A percentile compares a stretch with the other conserved stretches of the same genome.
These are phyloP conservation scores for Globisporangium recalcitrans DNA, from an alignment of 352 stramenopile genomes.

Conservation along the genomic window DNA sequence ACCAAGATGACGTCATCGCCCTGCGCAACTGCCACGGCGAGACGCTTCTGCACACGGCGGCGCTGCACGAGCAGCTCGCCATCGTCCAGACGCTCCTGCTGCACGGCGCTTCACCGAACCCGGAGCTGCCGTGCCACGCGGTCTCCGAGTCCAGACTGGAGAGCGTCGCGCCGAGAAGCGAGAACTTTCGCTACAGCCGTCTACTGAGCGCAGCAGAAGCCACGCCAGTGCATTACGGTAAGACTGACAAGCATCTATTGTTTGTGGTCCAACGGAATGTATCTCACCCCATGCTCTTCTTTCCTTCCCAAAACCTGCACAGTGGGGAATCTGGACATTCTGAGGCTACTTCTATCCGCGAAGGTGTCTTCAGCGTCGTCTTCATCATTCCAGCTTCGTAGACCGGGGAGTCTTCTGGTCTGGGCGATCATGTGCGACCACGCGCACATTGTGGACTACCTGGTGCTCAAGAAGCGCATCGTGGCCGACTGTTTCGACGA, in stretches of 20 bases:
- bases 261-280: too few species aligned
- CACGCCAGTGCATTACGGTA: slow-evolving; percentile 63
- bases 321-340: slow-evolving; percentile 45
- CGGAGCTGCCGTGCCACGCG: slow-evolving; percentile 23
- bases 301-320: slow-evolving; percentile 26
- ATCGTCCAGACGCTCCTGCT: slow-evolving; percentile 50
- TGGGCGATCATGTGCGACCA: slow-evolving; percentile 55
- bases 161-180: slow-evolving; percentile 41
- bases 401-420: slow-evolving; percentile 50
- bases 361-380: slow-evolving; percentile 3
- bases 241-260: too few species aligned
- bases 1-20: background rate
- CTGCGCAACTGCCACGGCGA: slow-evolving; percentile 48
- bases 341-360: slow-evolving; percentile 49
- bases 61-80: slow-evolving; percentile 45
- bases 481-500: slow-evolving; percentile 63
- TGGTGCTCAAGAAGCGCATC: slow-evolving; percentile 38
- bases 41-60: slow-evolving; percentile 60
- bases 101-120: slow-evolving; percentile 37
- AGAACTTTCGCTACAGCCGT: slow-evolving; percentile 55
- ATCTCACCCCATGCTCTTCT: too few species aligned
- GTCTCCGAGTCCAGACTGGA: slow-evolving; percentile 32
- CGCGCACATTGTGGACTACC: slow-evolving; percentile 34
- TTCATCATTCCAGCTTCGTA: slow-evolving; percentile 18
- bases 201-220: slow-evolving; percentile 48